These are phyloP conservation scores for Boletus rubescentipes DNA, from an alignment of 768 basidiomycete genomes.

Conservation along the genomic window DNA sequence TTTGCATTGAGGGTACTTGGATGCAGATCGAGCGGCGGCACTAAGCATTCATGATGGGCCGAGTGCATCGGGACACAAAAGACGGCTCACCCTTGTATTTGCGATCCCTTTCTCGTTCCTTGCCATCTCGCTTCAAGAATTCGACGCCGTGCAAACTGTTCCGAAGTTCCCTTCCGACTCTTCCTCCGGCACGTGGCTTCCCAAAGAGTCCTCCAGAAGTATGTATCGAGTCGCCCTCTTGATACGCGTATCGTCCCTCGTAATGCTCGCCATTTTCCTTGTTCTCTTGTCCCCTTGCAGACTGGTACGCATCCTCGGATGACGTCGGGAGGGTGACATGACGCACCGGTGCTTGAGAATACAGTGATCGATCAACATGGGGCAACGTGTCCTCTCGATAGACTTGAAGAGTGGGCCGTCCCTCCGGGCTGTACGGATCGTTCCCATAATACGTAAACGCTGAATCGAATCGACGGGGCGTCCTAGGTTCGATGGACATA, in stretches of 20 bases:
- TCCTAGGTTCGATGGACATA: constrained; percentile 38
- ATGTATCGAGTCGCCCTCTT: constrained; percentile 20
- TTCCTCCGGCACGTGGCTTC: constrained; percentile 29
- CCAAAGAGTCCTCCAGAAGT: constrained; percentile 33
- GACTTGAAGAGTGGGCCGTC: constrained; percentile 19
- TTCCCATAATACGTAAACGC: constrained; percentile 29
- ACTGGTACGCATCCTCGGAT: constrained; percentile 14
- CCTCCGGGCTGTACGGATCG: constrained; percentile 12
- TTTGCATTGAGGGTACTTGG: constrained; percentile 41
- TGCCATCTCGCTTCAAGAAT: constrained; percentile 32
- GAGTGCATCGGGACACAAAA: neutral
- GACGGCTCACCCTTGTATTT: constrained; percentile 49
- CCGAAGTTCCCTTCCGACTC: constrained; percentile 49
- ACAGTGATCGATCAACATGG: constrained; percentile 19
- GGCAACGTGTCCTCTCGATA: constrained; percentile 19
- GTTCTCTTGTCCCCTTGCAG: constrained; percentile 23
- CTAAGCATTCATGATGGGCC: constrained; percentile 33
- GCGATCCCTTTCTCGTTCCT: constrained; percentile 49
- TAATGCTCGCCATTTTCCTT: constrained; percentile 39
- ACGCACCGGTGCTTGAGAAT: constrained; percentile 12
- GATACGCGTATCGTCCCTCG: constrained; percentile 13
- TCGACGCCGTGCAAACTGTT: constrained; percentile 43
- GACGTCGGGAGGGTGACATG: constrained; percentile 8
- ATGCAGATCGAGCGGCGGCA: constrained; percentile 39
- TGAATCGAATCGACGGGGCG: constrained; percentile 47